phyloP scores from a whole-genome alignment of 345 rosid genomes.

The Bruguiera parviflora region DNA sequence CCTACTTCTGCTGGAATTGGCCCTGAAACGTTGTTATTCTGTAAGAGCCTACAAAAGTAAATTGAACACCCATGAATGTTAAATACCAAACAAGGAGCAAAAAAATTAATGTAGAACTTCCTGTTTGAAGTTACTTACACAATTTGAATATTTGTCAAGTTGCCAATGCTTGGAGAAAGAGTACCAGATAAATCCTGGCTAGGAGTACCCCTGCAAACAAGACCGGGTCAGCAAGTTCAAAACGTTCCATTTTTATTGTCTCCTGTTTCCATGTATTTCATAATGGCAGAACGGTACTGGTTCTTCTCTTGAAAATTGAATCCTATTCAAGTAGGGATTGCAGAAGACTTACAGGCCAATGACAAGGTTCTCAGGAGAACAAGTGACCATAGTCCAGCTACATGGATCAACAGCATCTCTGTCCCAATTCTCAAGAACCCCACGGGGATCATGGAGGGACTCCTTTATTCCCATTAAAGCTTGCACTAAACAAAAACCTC shows the following conservation, averaged over 20 bases:
- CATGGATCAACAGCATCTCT: slow-evolving; percentile 93
- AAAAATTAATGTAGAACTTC: background rate
- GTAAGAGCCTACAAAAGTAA: slow-evolving; percentile 47
- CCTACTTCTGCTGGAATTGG: slow-evolving; percentile 70
- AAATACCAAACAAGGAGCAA: background rate
- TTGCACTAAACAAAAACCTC: slow-evolving; percentile 46
- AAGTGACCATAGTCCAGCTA: slow-evolving; percentile 94
- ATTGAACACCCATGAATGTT: slow-evolving; percentile 3
- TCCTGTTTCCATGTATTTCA: no score
- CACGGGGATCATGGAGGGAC: slow-evolving; percentile 74
- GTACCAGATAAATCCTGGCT: slow-evolving; percentile 88
- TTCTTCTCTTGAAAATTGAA: no score
- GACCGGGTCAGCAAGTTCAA: slow-evolving; percentile 18
- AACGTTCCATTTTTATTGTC: background rate
- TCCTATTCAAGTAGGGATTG: no score
- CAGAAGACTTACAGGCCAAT: slow-evolving; percentile 63
- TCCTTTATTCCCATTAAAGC: slow-evolving; percentile 80
- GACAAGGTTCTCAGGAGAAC: slow-evolving; percentile 69
- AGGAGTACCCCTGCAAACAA: slow-evolving; percentile 65
- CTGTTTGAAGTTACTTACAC: slow-evolving; percentile 44
- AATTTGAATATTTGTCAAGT: slow-evolving; percentile 79
- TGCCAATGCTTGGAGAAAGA: slow-evolving; percentile 80
- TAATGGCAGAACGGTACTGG: no score
- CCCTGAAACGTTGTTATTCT: slow-evolving; percentile 91
- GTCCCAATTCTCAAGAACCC: slow-evolving; percentile 91